Percentiles rank a stretch among this genome's conserved stretches.
Evolutionary conservation across 2,329 filamentous ascomycete genomes (phyloP).

Genomic region (Alternaria metachromatica): DNA sequence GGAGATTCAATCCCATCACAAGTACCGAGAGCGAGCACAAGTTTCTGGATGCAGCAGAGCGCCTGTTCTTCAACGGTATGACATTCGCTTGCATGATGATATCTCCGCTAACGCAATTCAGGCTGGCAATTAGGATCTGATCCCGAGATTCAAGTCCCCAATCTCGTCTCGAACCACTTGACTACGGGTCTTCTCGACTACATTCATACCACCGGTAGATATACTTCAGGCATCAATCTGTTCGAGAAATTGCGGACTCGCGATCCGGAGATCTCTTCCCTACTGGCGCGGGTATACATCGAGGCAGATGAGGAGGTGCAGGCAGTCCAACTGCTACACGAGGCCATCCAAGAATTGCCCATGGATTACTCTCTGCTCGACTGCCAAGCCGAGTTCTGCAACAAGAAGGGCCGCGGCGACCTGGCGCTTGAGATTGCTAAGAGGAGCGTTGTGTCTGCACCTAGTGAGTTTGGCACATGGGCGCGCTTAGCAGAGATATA

Average conservation of each 20-base stretch:
- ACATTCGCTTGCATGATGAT: neutral
- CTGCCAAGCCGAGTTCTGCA: slow-evolving; percentile 89
- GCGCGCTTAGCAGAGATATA: slow-evolving; percentile 92
- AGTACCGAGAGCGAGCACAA: slow-evolving; percentile 98
- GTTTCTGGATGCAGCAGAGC: slow-evolving; percentile 92
- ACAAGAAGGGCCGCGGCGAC: slow-evolving; percentile 84
- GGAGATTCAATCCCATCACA: slow-evolving; percentile 95
- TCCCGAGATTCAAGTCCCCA: slow-evolving; percentile 95
- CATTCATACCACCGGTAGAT: slow-evolving; percentile 92
- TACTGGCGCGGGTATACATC: slow-evolving; percentile 88
- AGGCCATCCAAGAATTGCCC: slow-evolving; percentile 86
- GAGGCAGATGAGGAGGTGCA: slow-evolving; percentile 98
- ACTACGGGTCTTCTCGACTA: slow-evolving; percentile 94
- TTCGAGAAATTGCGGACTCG: slow-evolving; percentile 93
- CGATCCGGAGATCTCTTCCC: slow-evolving; percentile 91
- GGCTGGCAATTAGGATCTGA: slow-evolving; percentile 96
- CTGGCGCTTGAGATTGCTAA: slow-evolving; percentile 94
- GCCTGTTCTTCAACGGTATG: slow-evolving; percentile 88
- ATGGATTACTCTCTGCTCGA: slow-evolving; percentile 99
- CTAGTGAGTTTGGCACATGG: slow-evolving; percentile 98
- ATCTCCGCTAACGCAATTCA: slow-evolving; percentile 14
- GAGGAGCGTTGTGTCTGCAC: slow-evolving; percentile 90
- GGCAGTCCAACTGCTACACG: slow-evolving; percentile 84
- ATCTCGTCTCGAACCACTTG: slow-evolving; percentile 93
- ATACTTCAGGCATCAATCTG: slow-evolving; percentile 93